phyloP scores from a whole-genome alignment of 2,329 filamentous ascomycete species.

The Colletotrichum tropicicola region DNA sequence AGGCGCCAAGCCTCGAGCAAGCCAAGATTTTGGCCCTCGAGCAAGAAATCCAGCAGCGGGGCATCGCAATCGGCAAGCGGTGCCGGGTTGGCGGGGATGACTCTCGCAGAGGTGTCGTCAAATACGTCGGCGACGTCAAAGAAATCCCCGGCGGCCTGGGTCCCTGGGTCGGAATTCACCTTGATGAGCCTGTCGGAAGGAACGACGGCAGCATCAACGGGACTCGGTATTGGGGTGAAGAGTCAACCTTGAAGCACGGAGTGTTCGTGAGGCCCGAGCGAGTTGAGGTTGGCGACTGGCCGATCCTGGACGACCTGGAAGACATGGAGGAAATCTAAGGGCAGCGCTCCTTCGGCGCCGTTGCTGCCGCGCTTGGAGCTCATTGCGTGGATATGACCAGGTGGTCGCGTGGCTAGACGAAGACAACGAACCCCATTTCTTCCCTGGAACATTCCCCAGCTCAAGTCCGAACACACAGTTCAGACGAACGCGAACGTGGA shows the following conservation, averaged over 20 bases:
- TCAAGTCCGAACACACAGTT: conserved; percentile 6
- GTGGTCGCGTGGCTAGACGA: neutral
- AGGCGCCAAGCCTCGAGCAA: conserved; percentile 77
- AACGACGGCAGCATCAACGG: conserved; percentile 79
- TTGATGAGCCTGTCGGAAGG: conserved; percentile 84
- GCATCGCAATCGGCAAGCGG: conserved; percentile 70
- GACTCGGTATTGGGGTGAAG: conserved; percentile 75
- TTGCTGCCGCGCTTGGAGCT: conserved; percentile 11
- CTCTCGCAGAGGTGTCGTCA: conserved; percentile 72
- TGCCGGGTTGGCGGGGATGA: conserved; percentile 76
- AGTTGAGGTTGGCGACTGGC: conserved; percentile 79
- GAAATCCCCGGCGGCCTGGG: conserved; percentile 75
- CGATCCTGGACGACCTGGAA: conserved; percentile 76
- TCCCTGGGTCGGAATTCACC: conserved; percentile 76
- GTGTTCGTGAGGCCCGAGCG: conserved; percentile 83
- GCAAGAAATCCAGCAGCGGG: conserved; percentile 75
- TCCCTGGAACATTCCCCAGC: conserved; percentile 17
- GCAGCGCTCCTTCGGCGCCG: neutral
- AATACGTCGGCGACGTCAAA: conserved; percentile 77
- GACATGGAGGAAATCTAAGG: conserved; percentile 77
- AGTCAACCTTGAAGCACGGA: conserved; percentile 73
- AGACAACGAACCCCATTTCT: conserved; percentile 7
- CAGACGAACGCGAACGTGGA: conserved; percentile 23
- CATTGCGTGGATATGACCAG: neutral
- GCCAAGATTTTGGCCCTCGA: conserved; percentile 75